phyloP scores from a whole-genome alignment of 306 rosid genomes.

The Corylus avellana region DNA sequence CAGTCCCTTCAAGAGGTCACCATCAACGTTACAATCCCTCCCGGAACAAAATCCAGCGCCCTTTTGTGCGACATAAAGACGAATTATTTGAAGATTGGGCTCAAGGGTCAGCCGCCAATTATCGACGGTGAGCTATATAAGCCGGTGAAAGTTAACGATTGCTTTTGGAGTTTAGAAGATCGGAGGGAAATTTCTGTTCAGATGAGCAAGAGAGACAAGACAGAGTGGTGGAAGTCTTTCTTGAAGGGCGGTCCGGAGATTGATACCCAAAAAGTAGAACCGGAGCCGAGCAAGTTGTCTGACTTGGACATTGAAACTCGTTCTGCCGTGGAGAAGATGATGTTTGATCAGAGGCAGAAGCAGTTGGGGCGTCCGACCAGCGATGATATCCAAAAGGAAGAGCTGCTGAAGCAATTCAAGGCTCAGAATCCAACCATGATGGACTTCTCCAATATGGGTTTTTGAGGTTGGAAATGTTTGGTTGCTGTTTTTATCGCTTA shows the following conservation, averaged over 20 bases:
- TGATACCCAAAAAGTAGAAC: conserved; percentile 7
- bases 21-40: too few relatives aligned
- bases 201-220: background rate
- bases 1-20: background rate
- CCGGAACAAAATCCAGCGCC: too few relatives aligned
- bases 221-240: conserved; percentile 13
- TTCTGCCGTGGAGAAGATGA: conserved; percentile 18
- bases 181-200: background rate
- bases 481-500: too few relatives aligned
- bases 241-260: conserved; percentile 12
- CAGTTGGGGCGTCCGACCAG: conserved; percentile 1
- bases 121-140: conserved; percentile 14
- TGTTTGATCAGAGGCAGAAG: conserved; percentile 22
- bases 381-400: background rate
- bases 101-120: background rate
- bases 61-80: too few relatives aligned
- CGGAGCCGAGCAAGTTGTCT: background rate
- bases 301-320: conserved; percentile 7
- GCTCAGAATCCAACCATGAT: conserved; percentile 8
- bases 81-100: too few relatives aligned
- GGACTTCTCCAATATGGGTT: background rate
- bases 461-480: too few relatives aligned
- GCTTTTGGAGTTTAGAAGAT: conserved; percentile 17
- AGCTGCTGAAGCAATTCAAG: conserved; percentile 14
- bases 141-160: background rate